A percentile compares a stretch with the other conserved stretches of the same genome.
These are phyloP conservation scores for Chaetomiaceae sp. DNA, from an alignment of 2,329 filamentous ascomycete species.

Conservation along the genomic window DNA sequence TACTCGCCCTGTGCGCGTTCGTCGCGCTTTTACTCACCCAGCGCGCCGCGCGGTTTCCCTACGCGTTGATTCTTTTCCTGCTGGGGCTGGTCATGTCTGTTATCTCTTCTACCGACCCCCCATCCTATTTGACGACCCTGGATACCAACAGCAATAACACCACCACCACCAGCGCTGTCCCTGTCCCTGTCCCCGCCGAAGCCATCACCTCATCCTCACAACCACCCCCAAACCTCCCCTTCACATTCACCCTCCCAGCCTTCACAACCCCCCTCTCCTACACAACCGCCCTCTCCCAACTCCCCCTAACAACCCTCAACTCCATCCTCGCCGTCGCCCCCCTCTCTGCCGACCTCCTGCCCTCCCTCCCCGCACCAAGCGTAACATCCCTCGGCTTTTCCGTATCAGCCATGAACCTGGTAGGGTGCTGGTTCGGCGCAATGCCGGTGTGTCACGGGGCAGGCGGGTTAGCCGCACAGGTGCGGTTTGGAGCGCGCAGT, in stretches of 20 bases:
- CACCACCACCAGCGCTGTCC: slow-evolving; percentile 54
- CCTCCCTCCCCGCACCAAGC: slow-evolving; percentile 32
- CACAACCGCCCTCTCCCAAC: slow-evolving; percentile 66
- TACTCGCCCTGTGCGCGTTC: slow-evolving; percentile 74
- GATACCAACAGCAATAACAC: no score
- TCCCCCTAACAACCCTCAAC: slow-evolving; percentile 88
- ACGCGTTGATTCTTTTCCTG: slow-evolving; percentile 68
- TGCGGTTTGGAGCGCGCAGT: slow-evolving; percentile 84
- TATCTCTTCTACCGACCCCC: no score
- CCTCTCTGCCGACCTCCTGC: slow-evolving; percentile 72
- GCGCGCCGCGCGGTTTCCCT: slow-evolving; percentile 63
- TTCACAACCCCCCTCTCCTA: slow-evolving; percentile 42
- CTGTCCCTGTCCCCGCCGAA: slow-evolving; percentile 40
- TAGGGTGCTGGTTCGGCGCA: slow-evolving; percentile 84
- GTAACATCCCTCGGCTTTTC: slow-evolving; percentile 71
- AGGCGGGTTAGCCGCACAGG: slow-evolving; percentile 84
- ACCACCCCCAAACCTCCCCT: slow-evolving; percentile 32
- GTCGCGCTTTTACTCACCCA: slow-evolving; percentile 65
- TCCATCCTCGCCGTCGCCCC: slow-evolving; percentile 85
- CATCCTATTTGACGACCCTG: no score
- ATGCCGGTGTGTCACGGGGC: slow-evolving; percentile 97
- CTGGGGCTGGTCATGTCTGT: no score
- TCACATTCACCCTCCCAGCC: slow-evolving; percentile 48
- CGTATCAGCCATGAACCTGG: slow-evolving; percentile 77
- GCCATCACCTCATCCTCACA: slow-evolving; percentile 50